Evolutionary conservation across 1,284 basidiomycete genomes (phyloP), one percentile per base, ranked within the genome.

Genomic region (Sporisorium scitamineum): DNA sequence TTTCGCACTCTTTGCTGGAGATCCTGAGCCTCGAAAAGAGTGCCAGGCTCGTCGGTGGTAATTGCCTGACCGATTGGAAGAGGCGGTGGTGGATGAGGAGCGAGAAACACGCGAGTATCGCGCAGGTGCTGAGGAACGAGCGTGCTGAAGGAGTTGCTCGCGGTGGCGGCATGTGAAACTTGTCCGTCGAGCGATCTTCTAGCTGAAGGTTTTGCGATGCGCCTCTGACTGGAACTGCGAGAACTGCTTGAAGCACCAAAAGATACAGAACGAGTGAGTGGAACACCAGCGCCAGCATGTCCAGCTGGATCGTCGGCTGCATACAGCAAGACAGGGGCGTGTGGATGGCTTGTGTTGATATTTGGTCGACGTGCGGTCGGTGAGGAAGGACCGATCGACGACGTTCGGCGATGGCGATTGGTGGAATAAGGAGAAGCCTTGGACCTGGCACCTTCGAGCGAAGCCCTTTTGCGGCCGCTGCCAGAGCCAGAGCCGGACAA

Each of bases 401-500:
- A 73, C 3, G 61, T n/a, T 5, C 63, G 59, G 39, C 65, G 65
- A 41, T 64, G 70, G 27, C 48, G 50, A 24, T 32, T 45, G 1
- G 54, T 18, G 18, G 66, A 50, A 27, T 74, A 74, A 5, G 71
- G 71, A 0, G 62, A 63, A 4, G 34, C 48, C 34, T 45, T 74
- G 13, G 51, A 51, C n/a, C 61, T 56, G 2, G 60, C 70, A 9
- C 61, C 58, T 8, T 74, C 71, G 7, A 69, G 51, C 14, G 71
- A 74, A 13, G 66, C 71, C 16, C 66, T 52, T 18, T 63, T 67
- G 20, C 62, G 48, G 20, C 71, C 71, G 26, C 71, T 74, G 0
- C 71, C 71, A 5, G 71, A 74, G 5, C 71, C 71, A 3, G 66
- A 65, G 11, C 71, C 71, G 1, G 65, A 69, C 20, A 74, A 5